phyloP scores from a whole-genome alignment of 164 flowering plant species.

The Chimonanthus salicifolius region DNA sequence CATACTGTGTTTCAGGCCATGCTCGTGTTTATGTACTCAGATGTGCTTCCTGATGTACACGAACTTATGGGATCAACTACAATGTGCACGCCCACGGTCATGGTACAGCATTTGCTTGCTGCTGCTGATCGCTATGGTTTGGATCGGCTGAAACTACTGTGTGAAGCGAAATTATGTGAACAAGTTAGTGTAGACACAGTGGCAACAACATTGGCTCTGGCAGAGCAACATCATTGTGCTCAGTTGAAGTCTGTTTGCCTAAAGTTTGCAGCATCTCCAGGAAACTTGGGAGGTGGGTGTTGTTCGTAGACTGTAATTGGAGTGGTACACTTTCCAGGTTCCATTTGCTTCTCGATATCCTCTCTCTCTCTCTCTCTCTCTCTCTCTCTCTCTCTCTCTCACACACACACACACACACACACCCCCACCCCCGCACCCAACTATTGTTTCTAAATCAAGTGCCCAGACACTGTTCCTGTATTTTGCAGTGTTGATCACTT shows the following conservation, averaged over 20 bases:
- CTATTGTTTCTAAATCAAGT: too few relatives aligned
- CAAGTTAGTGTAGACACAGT: slow-evolving; percentile 62
- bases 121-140: slow-evolving; percentile 81
- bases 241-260: slow-evolving; percentile 71
- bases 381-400: neutral
- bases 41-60: slow-evolving; percentile 58
- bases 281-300: slow-evolving; percentile 84
- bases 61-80: slow-evolving; percentile 49
- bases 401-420: neutral
- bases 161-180: slow-evolving; percentile 78
- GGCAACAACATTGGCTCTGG: slow-evolving; percentile 80
- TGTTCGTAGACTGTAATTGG: slow-evolving; percentile 25
- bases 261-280: slow-evolving; percentile 60
- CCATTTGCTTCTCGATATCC: neutral
- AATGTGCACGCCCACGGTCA: slow-evolving; percentile 38
- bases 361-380: neutral
- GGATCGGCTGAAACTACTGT: slow-evolving; percentile 65
- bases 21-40: slow-evolving; percentile 77
- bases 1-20: slow-evolving; percentile 52
- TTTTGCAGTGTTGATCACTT: too few relatives aligned
- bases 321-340: slow-evolving; percentile 30
- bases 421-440: too few relatives aligned
- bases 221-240: slow-evolving; percentile 75
- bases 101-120: slow-evolving; percentile 87
- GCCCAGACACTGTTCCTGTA: too few relatives aligned